These are phyloP conservation scores for Hymenotorrendiella dingleyae DNA, from an alignment of 2,329 filamentous ascomycete genomes.

Conservation along the genomic window DNA sequence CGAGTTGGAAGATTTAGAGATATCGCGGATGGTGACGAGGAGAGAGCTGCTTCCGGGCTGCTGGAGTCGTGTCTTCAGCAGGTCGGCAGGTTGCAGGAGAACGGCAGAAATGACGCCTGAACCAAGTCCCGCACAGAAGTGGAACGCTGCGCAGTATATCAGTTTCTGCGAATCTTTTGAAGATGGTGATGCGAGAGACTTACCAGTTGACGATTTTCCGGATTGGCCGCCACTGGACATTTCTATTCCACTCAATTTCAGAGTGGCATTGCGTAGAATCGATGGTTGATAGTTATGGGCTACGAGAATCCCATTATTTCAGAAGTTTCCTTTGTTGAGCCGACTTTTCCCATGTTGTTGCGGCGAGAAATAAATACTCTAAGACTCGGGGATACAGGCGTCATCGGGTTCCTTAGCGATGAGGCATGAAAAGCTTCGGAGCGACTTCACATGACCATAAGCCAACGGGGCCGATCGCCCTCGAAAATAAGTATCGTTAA, in stretches of 20 bases:
- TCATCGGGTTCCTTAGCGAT: too few species aligned
- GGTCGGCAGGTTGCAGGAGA: constrained; percentile 88
- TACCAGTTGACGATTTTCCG: constrained; percentile 45
- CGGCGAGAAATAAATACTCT: too few species aligned
- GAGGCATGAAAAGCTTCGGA: too few species aligned
- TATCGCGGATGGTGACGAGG: constrained; percentile 59
- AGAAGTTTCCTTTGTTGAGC: too few species aligned
- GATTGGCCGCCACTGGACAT: constrained; percentile 47
- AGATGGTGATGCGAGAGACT: constrained; percentile 13
- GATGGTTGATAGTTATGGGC: background rate
- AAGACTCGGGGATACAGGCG: too few species aligned
- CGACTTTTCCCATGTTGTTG: too few species aligned
- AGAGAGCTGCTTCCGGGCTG: constrained; percentile 73
- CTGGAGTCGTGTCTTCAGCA: constrained; percentile 93
- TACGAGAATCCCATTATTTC: constrained; percentile 2
- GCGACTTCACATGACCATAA: too few species aligned
- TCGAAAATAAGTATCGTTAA: too few species aligned
- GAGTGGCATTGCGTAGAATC: constrained; percentile 16
- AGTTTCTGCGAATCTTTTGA: constrained; percentile 1
- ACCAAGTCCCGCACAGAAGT: constrained; percentile 81
- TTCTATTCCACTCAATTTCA: constrained; percentile 23
- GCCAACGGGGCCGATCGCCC: too few species aligned
- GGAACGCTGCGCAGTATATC: constrained; percentile 52
- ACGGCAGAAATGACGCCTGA: constrained; percentile 86
- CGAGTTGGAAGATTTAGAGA: constrained; percentile 55